Evolutionary conservation across 192 early-diverging fungal genomes (phyloP).

Genomic region (Phycomyces blakesleeanus): DNA sequence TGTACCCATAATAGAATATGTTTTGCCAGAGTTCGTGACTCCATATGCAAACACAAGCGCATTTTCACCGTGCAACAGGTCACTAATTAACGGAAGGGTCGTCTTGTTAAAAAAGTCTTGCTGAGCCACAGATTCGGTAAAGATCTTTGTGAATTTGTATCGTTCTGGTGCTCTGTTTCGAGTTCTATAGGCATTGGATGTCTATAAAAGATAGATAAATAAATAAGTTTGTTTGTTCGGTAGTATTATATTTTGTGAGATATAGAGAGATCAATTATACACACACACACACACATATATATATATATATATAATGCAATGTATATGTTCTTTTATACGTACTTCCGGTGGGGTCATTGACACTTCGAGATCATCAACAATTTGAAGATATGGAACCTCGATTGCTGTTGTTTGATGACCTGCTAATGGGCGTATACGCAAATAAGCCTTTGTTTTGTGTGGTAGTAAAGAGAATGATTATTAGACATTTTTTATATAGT

Average conservation of each 20-base stretch:
- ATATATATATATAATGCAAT: no score
- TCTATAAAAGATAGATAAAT: slow-evolving; percentile 1
- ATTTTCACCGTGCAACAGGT: slow-evolving; percentile 56
- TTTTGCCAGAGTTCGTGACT: slow-evolving; percentile 69
- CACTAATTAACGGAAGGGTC: slow-evolving; percentile 51
- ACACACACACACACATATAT: no score
- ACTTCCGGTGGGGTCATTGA: slow-evolving; percentile 42
- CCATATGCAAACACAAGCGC: slow-evolving; percentile 69
- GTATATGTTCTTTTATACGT: slow-evolving; percentile 4
- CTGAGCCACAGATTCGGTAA: slow-evolving; percentile 43
- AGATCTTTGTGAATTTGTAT: slow-evolving; percentile 58
- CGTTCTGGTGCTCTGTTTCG: slow-evolving; percentile 31
- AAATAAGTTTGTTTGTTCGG: neutral
- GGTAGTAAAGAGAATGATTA: neutral
- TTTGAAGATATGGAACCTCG: slow-evolving; percentile 33
- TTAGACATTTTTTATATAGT: neutral
- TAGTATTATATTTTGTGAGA: neutral
- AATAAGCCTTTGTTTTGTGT: slow-evolving; percentile 33
- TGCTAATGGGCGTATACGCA: slow-evolving; percentile 27
- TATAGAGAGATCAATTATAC: no score
- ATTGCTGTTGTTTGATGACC: slow-evolving; percentile 1
- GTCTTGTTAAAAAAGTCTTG: slow-evolving; percentile 55
- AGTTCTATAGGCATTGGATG: slow-evolving; percentile 30
- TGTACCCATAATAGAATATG: slow-evolving; percentile 60
- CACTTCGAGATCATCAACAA: slow-evolving; percentile 37